Base-by-base conservation (phyloP, 2,329 filamentous ascomycete species). In the Fusarium xyrophilum region DNA sequence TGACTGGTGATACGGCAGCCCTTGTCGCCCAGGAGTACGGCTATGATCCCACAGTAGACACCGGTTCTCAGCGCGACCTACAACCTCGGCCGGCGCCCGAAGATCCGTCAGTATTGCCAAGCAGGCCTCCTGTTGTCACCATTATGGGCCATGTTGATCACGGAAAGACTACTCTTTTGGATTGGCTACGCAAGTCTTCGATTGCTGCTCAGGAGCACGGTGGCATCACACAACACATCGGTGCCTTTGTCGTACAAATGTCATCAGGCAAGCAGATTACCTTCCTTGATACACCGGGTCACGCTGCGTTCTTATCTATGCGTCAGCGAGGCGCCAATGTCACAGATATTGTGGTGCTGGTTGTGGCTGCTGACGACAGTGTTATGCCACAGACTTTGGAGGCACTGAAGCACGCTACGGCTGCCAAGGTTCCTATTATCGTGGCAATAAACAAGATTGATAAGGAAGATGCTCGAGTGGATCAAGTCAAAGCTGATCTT, bases 61-160 rank as follows among this genome's bases (percentile, higher is more conserved):
- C 76, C 74, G 89, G 83, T 21, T 88, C 90, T 47, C 77, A 81
- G 3, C 83, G 88, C 44, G 95, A 99, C 77, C 80, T 99, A 39
- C 86, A 85, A 65, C 85, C 91, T 27, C 87, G 89, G 14, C 90
- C 93, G 3, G 81, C 85, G 28, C 87, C 88, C 12, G 89, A 89
- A 73, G 92, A 95, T 77, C 85, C 83, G 50, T 88, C 91, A 0
- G 72, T 79, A 17, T 79, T 97, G 11, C 93, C 93, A 4, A 79
- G 83, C 35, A 88, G 96, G 19, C 95, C 96, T 11, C 96, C 96
- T 0, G 93, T 99, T 36, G 94, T 99, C 39, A 98, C 96, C 1
- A 99, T 99, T 75, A 99, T 99, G 96, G 96, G 96, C 5, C 96
- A 99, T 70, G 96, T 99, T 73, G 96, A 99, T 77, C 96, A 99